Base-by-base conservation (phyloP, 106 monocot species). In the Dendrobium catenatum region DNA sequence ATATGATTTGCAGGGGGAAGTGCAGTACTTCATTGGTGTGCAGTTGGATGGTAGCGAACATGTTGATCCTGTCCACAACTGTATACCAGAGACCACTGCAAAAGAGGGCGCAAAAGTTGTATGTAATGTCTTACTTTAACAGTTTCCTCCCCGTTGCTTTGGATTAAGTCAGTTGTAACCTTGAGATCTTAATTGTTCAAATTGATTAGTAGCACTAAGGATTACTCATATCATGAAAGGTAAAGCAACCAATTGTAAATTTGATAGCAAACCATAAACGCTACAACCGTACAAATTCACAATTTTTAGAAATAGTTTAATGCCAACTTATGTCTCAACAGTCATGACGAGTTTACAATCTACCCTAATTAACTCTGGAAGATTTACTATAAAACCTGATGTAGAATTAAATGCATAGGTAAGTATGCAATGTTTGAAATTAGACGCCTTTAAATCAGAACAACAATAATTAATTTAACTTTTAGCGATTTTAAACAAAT, bases 11-110 rank as follows among this genome's bases (percentile, higher is more conserved):
- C 86, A 98, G 97, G 93, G 94, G 17, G 97, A 98, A 86, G 97
- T 98, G 19, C 97, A 98, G 55, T 98, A 98, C 44, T 98, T 98
- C 75, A 98, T 98, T 86, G 97, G 97, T 22, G 97, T 98, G 83
- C 97, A 98, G 79, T 86, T 95, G 81, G 97, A 98, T 89, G 97
- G 97, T 46, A 98, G 93, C 37, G 91, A 92, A 78, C 89, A 93
- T 86, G 97, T 95, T 73, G 93, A 91, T 73, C 93, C 89, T 78
- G 84, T 88, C 70, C 88, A 87, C 31, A 96, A 96, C 66, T 80
- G 87, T 85, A 93, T 96, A 75, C 93, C 93, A 31, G 97, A 98
- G 44, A 68, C 77, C 80, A 86, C 94, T 70, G 94, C 89, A 79
- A 93, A 88, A 81, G 93, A 92, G 47, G 86, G 86, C 59, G 77